A percentile compares a stretch with the other conserved stretches of the same genome.
phyloP scores from a whole-genome alignment of 331 rosid species.

The Malus hybrid region DNA sequence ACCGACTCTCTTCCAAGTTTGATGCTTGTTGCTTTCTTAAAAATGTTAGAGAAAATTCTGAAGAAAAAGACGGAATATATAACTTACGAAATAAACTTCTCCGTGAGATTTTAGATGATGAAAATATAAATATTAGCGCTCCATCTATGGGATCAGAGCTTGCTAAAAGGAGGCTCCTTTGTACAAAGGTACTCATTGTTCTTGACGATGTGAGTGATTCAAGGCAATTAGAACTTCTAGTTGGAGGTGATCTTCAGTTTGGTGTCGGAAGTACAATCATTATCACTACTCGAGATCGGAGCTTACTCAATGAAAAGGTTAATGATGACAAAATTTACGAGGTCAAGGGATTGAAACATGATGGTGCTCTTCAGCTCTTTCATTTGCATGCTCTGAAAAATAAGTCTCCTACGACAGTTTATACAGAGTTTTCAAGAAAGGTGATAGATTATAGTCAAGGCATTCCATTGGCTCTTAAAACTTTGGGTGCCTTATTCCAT shows the following conservation, averaged over 20 bases:
- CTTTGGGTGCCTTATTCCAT: not conserved
- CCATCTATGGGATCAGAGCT: not conserved
- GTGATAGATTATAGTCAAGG: not conserved
- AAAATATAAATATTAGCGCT: too few relatives aligned
- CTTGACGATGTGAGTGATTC: slow-evolving; percentile 30
- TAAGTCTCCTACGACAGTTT: not conserved
- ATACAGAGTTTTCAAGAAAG: not conserved
- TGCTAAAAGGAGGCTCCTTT: not conserved
- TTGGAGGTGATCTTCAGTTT: not conserved
- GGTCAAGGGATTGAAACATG: not conserved
- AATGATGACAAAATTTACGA: not conserved
- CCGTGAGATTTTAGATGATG: not conserved
- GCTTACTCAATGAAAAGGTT: not conserved
- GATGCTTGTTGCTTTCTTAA: too few relatives aligned
- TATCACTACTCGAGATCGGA: not conserved
- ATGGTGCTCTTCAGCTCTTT: too few relatives aligned
- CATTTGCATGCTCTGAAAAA: not conserved
- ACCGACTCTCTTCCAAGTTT: too few relatives aligned
- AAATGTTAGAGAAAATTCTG: too few relatives aligned
- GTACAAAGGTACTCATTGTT: slow-evolving; percentile 11
- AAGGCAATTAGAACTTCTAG: slow-evolving; percentile 4
- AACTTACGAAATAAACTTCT: not conserved
- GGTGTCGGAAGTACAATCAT: slow-evolving; percentile 20
- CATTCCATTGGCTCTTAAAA: not conserved
- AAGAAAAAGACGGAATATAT: too few relatives aligned